phyloP scores from a whole-genome alignment of 495 filamentous ascomycete species.

The Penicillium ochrochloron region DNA sequence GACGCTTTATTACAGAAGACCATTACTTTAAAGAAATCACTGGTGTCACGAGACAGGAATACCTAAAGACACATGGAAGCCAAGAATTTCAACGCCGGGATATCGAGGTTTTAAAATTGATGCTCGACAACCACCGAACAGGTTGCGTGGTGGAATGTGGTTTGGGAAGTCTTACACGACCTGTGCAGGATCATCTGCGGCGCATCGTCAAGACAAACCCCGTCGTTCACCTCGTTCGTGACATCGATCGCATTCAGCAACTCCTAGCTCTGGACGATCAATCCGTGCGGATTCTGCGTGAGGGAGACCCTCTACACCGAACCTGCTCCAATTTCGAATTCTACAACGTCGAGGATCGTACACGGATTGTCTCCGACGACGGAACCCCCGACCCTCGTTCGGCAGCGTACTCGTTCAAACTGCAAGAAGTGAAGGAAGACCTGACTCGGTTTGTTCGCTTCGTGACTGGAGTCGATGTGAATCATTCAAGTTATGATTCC shows the following conservation, averaged over 20 bases:
- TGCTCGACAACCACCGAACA: conserved; percentile 65
- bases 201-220: conserved; percentile 67
- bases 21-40: conserved; percentile 74
- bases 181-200: conserved; percentile 61
- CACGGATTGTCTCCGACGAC: conserved; percentile 35
- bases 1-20: conserved; percentile 77
- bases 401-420: conserved; percentile 64
- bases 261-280: conserved; percentile 65
- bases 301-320: conserved; percentile 59
- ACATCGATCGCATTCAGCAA: conserved; percentile 66
- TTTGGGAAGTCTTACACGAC: conserved; percentile 60
- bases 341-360: conserved; percentile 68
- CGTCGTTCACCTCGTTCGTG: conserved; percentile 73
- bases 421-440: conserved; percentile 75
- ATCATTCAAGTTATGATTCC: conserved; percentile 64
- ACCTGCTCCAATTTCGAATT: conserved; percentile 79
- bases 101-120: conserved; percentile 66
- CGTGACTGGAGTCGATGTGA: conserved; percentile 60
- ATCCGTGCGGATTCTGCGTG: conserved; percentile 54
- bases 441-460: conserved; percentile 73
- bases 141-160: conserved; percentile 76
- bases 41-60: conserved; percentile 66
- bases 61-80: conserved; percentile 64
- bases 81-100: conserved; percentile 68
- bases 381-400: conserved; percentile 49